A percentile compares a stretch with the other conserved stretches of the same genome.
Conservation (phyloP, 495 filamentous ascomycete species). For the Xylaria grammica region DNA sequence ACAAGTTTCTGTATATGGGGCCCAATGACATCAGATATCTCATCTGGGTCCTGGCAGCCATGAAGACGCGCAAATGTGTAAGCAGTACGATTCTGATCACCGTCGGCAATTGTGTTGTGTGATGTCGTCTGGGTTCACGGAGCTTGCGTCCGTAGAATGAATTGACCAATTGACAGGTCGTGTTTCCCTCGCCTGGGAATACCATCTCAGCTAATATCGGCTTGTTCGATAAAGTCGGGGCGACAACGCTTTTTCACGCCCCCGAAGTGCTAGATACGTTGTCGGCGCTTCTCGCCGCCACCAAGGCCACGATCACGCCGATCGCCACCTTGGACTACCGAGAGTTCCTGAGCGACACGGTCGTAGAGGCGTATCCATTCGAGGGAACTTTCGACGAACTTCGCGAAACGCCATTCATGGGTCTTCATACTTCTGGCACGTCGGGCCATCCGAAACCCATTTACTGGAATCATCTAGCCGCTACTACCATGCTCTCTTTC, state of each 20-base stretch:
- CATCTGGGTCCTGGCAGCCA: slow-evolving; percentile 32
- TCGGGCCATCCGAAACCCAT: slow-evolving; percentile 37
- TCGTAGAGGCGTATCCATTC: slow-evolving; percentile 30
- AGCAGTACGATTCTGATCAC: slow-evolving; percentile 15
- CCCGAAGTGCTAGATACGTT: slow-evolving; percentile 28
- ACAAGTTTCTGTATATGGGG: slow-evolving; percentile 33
- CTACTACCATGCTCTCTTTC: slow-evolving; percentile 25
- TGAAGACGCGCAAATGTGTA: slow-evolving; percentile 26
- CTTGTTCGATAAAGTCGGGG: slow-evolving; percentile 27
- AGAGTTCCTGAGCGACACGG: slow-evolving; percentile 24
- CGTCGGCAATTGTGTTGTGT: background rate
- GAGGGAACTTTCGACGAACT: slow-evolving; percentile 27
- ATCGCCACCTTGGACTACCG: slow-evolving; percentile 13
- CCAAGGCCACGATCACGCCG: slow-evolving; percentile 18
- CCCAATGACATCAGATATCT: slow-evolving; percentile 31
- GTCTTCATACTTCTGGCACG: slow-evolving; percentile 34
- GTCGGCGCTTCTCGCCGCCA: slow-evolving; percentile 22
- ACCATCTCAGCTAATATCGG: slow-evolving; percentile 30
- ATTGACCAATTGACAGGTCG: slow-evolving; percentile 5
- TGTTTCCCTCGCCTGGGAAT: slow-evolving; percentile 31
- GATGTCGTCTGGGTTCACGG: background rate
- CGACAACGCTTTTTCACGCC: slow-evolving; percentile 30
- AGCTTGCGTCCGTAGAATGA: background rate
- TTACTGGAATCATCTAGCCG: slow-evolving; percentile 30
- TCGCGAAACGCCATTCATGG: slow-evolving; percentile 29